Conservation (phyloP, 1,284 basidiomycete genomes). For the Phellopilus nigrolimitatus region DNA sequence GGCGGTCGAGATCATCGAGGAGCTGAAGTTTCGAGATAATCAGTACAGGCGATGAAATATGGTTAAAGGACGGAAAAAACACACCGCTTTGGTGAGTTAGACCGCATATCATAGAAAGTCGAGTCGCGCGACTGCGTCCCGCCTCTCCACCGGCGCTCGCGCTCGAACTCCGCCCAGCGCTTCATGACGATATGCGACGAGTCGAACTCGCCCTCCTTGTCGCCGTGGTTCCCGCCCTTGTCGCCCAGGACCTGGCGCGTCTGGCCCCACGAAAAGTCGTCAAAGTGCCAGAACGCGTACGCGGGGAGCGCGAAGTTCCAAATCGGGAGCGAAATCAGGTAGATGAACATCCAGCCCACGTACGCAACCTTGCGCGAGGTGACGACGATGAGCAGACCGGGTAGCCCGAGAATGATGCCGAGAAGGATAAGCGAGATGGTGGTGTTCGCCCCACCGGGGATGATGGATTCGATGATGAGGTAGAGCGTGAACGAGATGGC, state of each 20-base stretch:
- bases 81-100: constrained; percentile 55
- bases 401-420: constrained; percentile 91
- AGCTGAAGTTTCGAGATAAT: constrained; percentile 32
- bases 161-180: constrained; percentile 97
- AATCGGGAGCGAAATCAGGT: constrained; percentile 87
- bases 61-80: constrained; percentile 25
- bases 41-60: constrained; percentile 13
- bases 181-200: constrained; percentile 98
- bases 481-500: constrained; percentile 96
- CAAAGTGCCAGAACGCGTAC: constrained; percentile 98
- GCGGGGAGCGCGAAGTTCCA: constrained; percentile 96
- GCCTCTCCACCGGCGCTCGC: constrained; percentile 90
- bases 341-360: constrained; percentile 96
- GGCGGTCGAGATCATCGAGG: constrained; percentile 72
- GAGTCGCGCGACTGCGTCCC: constrained; percentile 84
- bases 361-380: constrained; percentile 93
- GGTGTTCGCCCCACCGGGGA: constrained; percentile 75
- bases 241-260: constrained; percentile 85
- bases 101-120: constrained; percentile 49
- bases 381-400: constrained; percentile 90
- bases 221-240: constrained; percentile 65
- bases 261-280: constrained; percentile 99
- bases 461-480: constrained; percentile 81
- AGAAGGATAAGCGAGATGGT: constrained; percentile 94
- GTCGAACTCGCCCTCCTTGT: constrained; percentile 95